Conservation (phyloP, 306 rosid genomes). For the barrel medic (Medicago truncatula) region DNA sequence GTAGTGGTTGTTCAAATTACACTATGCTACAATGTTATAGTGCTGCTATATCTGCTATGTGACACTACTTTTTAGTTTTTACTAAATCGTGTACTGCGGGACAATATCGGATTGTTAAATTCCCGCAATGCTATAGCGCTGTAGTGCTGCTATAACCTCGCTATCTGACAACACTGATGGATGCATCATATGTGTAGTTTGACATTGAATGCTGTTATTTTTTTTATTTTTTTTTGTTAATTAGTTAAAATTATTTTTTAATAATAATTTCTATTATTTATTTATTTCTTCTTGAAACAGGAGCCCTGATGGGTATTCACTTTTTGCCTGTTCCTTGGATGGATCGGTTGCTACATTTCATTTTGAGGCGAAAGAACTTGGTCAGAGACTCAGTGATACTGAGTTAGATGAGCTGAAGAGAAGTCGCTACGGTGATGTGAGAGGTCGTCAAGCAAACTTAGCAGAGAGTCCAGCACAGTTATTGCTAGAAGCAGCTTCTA, state of each 20-base stretch:
- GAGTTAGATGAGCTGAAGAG: conserved; percentile 92
- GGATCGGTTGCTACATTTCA: conserved; percentile 90
- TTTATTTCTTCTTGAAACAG: conserved; percentile 55
- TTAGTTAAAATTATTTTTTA: conserved; percentile 21
- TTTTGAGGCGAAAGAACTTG: conserved; percentile 93
- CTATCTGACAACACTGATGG: too few species aligned
- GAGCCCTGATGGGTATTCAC: conserved; percentile 99
- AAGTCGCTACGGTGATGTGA: conserved; percentile 93
- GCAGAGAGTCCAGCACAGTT: conserved; percentile 96
- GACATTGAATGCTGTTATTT: not conserved
- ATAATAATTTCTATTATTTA: not conserved
- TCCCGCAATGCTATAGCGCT: too few species aligned
- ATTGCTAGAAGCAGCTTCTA: conserved; percentile 92
- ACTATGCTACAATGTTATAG: too few species aligned
- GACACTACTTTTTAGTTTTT: too few species aligned
- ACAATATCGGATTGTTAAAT: too few species aligned
- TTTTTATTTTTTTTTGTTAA: not conserved
- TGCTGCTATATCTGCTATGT: too few species aligned
- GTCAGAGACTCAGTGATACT: conserved; percentile 74
- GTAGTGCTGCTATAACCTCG: too few species aligned
- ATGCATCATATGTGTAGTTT: conserved; percentile 6
- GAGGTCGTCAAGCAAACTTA: conserved; percentile 88
- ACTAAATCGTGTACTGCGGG: too few species aligned
- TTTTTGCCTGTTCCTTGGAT: conserved; percentile 98
- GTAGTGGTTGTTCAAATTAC: too few species aligned